Percentiles rank a stretch among this genome's conserved stretches.
phyloP scores from a whole-genome alignment of 768 basidiomycete species.

The Strobilomyces confusus region DNA sequence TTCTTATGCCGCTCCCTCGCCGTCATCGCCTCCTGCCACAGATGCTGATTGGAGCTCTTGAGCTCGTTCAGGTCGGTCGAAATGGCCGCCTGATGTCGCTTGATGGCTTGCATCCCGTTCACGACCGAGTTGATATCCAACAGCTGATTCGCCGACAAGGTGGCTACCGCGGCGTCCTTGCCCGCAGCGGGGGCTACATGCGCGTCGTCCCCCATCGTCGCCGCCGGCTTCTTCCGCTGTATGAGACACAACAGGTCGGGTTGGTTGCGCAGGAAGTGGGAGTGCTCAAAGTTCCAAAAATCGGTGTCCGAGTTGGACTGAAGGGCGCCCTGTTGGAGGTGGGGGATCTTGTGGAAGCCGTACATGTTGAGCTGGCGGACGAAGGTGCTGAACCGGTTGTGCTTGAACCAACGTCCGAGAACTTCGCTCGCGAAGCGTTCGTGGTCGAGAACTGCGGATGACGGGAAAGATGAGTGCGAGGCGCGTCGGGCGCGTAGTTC shows the following conservation, averaged over 20 bases:
- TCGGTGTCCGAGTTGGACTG: conserved; percentile 78
- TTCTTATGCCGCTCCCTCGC: conserved; percentile 81
- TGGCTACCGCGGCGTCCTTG: conserved; percentile 17
- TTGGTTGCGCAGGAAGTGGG: conserved; percentile 84
- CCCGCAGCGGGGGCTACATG: conserved; percentile 15
- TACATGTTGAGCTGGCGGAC: conserved; percentile 97
- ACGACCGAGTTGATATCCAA: conserved; percentile 78
- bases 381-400: conserved; percentile 93
- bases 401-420: conserved; percentile 95
- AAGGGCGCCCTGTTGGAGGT: conserved; percentile 91
- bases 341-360: conserved; percentile 94
- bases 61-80: conserved; percentile 85
- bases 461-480: not conserved
- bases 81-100: conserved; percentile 90
- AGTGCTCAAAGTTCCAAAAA: conserved; percentile 89
- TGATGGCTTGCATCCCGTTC: conserved; percentile 79
- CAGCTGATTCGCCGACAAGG: conserved; percentile 45
- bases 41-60: conserved; percentile 77
- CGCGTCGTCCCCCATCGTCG: conserved; percentile 31
- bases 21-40: conserved; percentile 90
- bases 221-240: conserved; percentile 70
- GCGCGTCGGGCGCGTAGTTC: not conserved
- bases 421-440: conserved; percentile 88
- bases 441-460: conserved; percentile 75
- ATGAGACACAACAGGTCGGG: conserved; percentile 86